Evolutionary conservation across 352 stramenopile species (phyloP), one percentile per base, ranked within the genome.

Genomic region (Pythium coloratum): DNA sequence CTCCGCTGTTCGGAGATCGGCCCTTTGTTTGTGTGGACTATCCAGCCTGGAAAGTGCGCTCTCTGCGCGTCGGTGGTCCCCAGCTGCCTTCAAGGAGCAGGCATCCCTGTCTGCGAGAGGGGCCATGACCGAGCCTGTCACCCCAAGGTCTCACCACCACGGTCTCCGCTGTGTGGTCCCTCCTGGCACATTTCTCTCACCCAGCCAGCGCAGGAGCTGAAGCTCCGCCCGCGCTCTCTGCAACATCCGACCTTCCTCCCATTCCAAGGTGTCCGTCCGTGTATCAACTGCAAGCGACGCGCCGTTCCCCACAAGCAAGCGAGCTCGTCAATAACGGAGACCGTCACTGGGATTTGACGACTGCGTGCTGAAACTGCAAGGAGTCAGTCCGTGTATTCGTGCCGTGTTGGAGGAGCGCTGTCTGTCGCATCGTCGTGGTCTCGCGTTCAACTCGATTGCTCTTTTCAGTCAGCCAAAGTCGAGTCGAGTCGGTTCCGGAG

Each of bases 81-180:
- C 46, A 53, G 46, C 46, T 53, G 46, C 46, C 46, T 53, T 53
- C 46, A 53, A 53, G 46, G 46, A 53, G 46, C 18, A 53, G 46
- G n/a, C 16, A 9, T 14, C 42, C 36, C 36, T 44, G 36, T 44
- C 36, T 44, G 36, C 36, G 36, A 12, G 36, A 44, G 36, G 12
- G 36, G 36, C 36, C 36, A 44, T 44, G 36, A 12, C 36, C 36
- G 36, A 44, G 36, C 36, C 36, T 44, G 36, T 44, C 36, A 44
- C 20, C 16, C 46, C 46, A 24, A n/a, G 46, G 16, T 53, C 10
- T 46, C 38, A 46, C 10, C 38, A 46, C 6, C 8, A 46, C 38
- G 38, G 38, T n/a, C 38, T 18, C 8, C 13, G 38, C 34, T 40
- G 34, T 53, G 18, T 53, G 46, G 46, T 53, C 46, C 46, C 46